These are phyloP conservation scores for Alternaria dauci DNA, from an alignment of 2,329 filamentous ascomycete species.

Conservation along the genomic window DNA sequence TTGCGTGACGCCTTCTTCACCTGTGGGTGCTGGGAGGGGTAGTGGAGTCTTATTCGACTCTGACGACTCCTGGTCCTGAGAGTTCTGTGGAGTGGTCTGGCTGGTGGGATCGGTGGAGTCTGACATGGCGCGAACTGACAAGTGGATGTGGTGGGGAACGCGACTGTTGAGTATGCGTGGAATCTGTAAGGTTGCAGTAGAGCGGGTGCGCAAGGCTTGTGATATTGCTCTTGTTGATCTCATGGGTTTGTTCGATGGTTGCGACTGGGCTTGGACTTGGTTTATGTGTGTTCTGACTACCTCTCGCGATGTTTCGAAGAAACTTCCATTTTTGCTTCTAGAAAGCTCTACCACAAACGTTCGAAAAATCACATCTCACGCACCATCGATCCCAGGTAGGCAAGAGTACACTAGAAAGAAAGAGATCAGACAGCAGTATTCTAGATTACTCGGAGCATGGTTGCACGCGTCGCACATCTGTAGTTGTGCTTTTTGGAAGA, in stretches of 20 bases:
- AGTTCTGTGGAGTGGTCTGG: background rate
- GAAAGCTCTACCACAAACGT: slow-evolving; percentile 2
- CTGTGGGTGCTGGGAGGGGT: slow-evolving; percentile 5
- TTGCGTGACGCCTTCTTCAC: slow-evolving; percentile 13
- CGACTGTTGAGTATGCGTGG: background rate
- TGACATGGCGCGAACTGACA: background rate
- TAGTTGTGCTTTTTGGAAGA: background rate
- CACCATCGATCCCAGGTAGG: background rate
- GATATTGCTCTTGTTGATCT: background rate
- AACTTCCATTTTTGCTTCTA: slow-evolving; percentile 1
- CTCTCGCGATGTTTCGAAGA: background rate
- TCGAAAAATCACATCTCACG: background rate
- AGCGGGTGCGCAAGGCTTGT: background rate
- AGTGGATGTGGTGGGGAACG: background rate
- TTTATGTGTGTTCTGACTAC: background rate
- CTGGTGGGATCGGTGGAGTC: background rate
- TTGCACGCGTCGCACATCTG: background rate
- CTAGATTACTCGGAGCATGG: background rate
- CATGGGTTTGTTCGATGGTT: background rate
- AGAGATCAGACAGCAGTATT: background rate
- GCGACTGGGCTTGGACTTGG: background rate
- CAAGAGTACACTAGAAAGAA: background rate
- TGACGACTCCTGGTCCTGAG: background rate
- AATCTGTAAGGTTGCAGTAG: background rate
- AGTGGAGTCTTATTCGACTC: slow-evolving; percentile 10